Evolutionary conservation across 1,284 basidiomycete genomes (phyloP).

Genomic region (Volvariella volvacea): DNA sequence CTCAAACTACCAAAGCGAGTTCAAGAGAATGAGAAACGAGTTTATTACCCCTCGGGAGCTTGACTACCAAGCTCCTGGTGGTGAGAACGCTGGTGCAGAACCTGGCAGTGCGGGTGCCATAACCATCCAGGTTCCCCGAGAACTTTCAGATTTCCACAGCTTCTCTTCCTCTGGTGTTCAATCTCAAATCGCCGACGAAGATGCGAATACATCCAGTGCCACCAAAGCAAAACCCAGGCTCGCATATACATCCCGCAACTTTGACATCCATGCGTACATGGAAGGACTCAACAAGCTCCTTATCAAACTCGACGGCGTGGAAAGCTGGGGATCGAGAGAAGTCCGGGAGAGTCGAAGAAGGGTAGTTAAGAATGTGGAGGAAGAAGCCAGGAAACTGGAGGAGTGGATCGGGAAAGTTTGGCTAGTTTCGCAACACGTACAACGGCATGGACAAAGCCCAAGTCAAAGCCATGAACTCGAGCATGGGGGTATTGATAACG

Average conservation of each 20-base stretch:
- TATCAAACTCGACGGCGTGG: conserved; percentile 58
- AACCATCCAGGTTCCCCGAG: no score
- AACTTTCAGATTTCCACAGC: conserved; percentile 1
- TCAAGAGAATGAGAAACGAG: conserved; percentile 22
- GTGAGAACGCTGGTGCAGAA: conserved; percentile 10
- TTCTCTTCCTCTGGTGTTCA: conserved; percentile 1
- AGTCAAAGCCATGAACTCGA: no score
- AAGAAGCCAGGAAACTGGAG: conserved; percentile 36
- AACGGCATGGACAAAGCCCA: no score
- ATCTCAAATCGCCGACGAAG: conserved; percentile 10
- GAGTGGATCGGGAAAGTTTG: conserved; percentile 20
- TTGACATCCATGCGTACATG: conserved; percentile 38
- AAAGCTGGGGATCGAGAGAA: conserved; percentile 51
- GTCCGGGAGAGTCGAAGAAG: conserved; percentile 53
- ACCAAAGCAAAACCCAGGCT: conserved; percentile 22
- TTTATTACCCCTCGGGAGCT: conserved; percentile 29
- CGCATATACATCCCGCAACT: conserved; percentile 45
- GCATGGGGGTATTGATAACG: no score
- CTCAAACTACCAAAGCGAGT: conserved; percentile 20
- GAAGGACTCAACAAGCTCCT: conserved; percentile 53
- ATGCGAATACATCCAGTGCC: conserved; percentile 4
- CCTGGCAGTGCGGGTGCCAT: no score
- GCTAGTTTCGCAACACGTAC: no score
- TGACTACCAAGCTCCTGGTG: conserved; percentile 27
- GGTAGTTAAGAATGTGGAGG: conserved; percentile 57